phyloP scores from a whole-genome alignment of 179 eudicot genomes.

The Beta macrorhiza region DNA sequence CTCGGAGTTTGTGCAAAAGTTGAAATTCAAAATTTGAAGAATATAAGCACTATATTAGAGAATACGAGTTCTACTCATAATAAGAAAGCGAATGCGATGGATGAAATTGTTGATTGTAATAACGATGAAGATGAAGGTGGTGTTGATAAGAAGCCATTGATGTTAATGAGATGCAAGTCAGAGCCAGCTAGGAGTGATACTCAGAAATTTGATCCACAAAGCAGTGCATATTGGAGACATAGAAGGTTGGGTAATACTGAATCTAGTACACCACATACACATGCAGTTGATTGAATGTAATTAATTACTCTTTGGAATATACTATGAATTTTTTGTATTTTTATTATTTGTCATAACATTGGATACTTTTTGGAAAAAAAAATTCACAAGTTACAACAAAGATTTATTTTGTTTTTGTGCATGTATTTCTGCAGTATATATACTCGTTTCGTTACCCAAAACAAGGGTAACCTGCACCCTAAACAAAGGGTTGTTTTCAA shows the following conservation, averaged over 20 bases:
- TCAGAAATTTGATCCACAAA: slow-evolving; percentile 34
- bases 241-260: slow-evolving; percentile 28
- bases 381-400: no score
- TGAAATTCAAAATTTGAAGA: neutral
- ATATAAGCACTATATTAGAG: neutral
- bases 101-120: neutral
- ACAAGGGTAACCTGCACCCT: no score
- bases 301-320: neutral
- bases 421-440: no score
- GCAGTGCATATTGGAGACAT: slow-evolving; percentile 23
- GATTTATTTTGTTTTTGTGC: no score
- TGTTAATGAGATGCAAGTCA: slow-evolving; percentile 66
- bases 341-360: no score
- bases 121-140: neutral
- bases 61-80: no score
- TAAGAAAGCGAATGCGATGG: neutral
- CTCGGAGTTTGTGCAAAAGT: slow-evolving; percentile 19
- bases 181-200: slow-evolving; percentile 59
- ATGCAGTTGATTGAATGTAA: neutral
- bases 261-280: neutral
- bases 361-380: no score
- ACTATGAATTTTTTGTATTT: neutral
- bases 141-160: neutral
- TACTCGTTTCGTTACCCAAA: no score
- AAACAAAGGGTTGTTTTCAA: no score